phyloP scores from a whole-genome alignment of 768 basidiomycete genomes.

The Kwoniella sp. region DNA sequence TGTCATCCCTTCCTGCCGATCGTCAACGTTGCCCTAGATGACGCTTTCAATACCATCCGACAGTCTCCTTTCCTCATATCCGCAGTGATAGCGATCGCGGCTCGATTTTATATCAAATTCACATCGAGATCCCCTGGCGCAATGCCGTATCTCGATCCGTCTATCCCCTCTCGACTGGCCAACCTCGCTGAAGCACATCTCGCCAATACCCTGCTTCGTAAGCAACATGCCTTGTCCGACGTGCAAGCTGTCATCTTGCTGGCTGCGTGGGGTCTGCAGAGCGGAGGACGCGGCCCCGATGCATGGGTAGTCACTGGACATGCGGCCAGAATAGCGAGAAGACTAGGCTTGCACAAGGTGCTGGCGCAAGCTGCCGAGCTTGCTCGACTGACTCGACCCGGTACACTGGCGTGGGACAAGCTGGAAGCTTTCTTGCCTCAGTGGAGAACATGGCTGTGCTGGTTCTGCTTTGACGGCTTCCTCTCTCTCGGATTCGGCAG shows the following conservation, averaged over 20 bases:
- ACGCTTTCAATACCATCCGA: conserved; percentile 35
- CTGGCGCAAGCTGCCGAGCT: conserved; percentile 36
- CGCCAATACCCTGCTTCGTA: conserved; percentile 35
- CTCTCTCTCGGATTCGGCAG: conserved; percentile 46
- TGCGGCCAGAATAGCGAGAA: conserved; percentile 30
- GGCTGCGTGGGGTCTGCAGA: conserved; percentile 42
- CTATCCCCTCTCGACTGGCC: conserved; percentile 24
- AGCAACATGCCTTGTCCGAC: conserved; percentile 43
- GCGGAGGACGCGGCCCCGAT: conserved; percentile 42
- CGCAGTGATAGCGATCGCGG: conserved; percentile 36
- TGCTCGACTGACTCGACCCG: conserved; percentile 26
- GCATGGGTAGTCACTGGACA: conserved; percentile 47
- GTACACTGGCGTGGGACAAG: conserved; percentile 29
- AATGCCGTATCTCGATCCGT: conserved; percentile 21
- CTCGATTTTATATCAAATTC: conserved; percentile 39
- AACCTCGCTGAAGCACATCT: conserved; percentile 44
- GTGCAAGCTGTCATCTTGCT: conserved; percentile 43
- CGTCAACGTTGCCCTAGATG: conserved; percentile 36
- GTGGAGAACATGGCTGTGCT: conserved; percentile 43
- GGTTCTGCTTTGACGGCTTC: conserved; percentile 43
- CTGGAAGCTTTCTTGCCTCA: conserved; percentile 41
- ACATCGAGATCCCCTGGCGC: conserved; percentile 22
- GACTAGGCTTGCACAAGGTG: conserved; percentile 41
- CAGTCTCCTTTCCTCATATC: conserved; percentile 39
- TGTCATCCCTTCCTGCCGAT: conserved; percentile 48